Percentiles rank a stretch among this genome's conserved stretches.
Evolutionary conservation across 2,329 filamentous ascomycete genomes (phyloP).

Genomic region (Tolypocladium ovalisporum): DNA sequence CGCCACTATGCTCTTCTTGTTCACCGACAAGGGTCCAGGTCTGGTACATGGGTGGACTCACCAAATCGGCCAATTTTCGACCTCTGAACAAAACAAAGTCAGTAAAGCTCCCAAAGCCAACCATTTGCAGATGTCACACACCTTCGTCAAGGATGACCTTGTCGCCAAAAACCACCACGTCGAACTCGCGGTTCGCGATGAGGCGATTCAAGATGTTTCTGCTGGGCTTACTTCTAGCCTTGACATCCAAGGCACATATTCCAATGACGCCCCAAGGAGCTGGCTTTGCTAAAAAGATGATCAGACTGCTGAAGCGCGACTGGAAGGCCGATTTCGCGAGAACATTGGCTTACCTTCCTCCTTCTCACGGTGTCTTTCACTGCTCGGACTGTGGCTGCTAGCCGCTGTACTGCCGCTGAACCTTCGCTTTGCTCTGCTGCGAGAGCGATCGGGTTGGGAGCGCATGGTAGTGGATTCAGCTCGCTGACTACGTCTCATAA

Average conservation of each 20-base stretch:
- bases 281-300: slow-evolving; percentile 33
- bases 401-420: slow-evolving; percentile 75
- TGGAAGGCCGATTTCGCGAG: neutral
- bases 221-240: slow-evolving; percentile 93
- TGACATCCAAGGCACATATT: slow-evolving; percentile 89
- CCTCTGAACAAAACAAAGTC: slow-evolving; percentile 36
- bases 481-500: slow-evolving; percentile 32
- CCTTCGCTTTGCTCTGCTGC: slow-evolving; percentile 60
- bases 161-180: slow-evolving; percentile 95
- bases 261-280: slow-evolving; percentile 64
- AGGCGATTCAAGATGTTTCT: slow-evolving; percentile 90
- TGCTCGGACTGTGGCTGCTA: slow-evolving; percentile 71
- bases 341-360: slow-evolving; percentile 34
- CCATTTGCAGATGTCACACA: slow-evolving; percentile 11
- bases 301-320: slow-evolving; percentile 13
- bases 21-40: slow-evolving; percentile 17
- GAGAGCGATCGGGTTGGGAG: slow-evolving; percentile 44
- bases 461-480: slow-evolving; percentile 25
- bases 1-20: slow-evolving; percentile 20
- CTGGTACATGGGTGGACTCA: slow-evolving; percentile 22
- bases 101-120: neutral
- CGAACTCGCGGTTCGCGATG: slow-evolving; percentile 84
- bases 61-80: slow-evolving; percentile 94
- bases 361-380: slow-evolving; percentile 53
- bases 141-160: slow-evolving; percentile 96